These are phyloP conservation scores for Sporothrix dimorphospora DNA, from an alignment of 2,329 filamentous ascomycete species.

Conservation along the genomic window DNA sequence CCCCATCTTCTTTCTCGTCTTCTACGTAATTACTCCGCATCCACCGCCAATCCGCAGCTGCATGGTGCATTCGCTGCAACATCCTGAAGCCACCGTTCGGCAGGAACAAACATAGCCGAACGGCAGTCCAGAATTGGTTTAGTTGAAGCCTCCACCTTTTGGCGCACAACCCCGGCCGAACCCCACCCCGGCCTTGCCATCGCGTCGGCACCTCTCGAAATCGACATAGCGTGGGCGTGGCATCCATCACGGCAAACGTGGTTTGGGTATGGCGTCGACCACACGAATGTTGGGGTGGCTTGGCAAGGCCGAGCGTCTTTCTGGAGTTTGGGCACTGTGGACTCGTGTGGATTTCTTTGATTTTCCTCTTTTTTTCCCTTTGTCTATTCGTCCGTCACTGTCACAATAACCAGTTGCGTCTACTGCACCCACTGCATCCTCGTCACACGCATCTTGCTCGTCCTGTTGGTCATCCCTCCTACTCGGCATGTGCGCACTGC, in stretches of 20 bases:
- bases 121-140: neutral
- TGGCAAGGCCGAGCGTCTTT: neutral
- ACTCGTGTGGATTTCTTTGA: neutral
- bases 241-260: neutral
- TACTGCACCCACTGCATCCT: neutral
- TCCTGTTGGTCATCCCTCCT: neutral
- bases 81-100: neutral
- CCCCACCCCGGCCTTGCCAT: neutral
- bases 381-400: neutral
- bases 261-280: neutral
- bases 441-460: neutral
- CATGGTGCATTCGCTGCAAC: neutral
- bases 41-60: neutral
- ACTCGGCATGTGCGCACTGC: neutral
- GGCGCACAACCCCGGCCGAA: neutral
- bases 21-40: neutral
- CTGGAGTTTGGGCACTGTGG: constrained; percentile 11
- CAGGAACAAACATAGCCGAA: neutral
- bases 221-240: neutral
- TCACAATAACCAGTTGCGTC: neutral
- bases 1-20: neutral
- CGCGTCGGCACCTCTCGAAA: neutral
- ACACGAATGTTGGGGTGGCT: neutral
- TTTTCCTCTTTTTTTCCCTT: neutral
- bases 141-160: neutral